Evolutionary conservation across 2,329 filamentous ascomycete genomes (phyloP), one percentile per base, ranked within the genome.

Genomic region (Pseudocercospora crystallina): DNA sequence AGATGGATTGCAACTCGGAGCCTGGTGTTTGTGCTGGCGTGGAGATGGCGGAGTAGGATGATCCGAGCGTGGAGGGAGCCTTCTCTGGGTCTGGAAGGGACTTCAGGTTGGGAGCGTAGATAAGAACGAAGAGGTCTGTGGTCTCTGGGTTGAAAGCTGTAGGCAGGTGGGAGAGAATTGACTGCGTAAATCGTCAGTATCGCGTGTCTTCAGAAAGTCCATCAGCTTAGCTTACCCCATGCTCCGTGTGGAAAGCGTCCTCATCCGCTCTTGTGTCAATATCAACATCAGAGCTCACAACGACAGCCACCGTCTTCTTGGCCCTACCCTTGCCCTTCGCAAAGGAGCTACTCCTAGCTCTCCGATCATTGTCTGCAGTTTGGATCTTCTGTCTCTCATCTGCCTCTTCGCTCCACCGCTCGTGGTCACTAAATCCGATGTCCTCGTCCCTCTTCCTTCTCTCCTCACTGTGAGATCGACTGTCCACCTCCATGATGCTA

Each of bases 391-490:
- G 54, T 60, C 86, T 83, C 42, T 86, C 80, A 61, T 89, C 86
- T 15, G 86, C 89, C 73, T 96, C 91, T 69, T 96, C 90, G 11
- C 87, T 90, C 92, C 92, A 96, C 45, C 89, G 84, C 67, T 89
- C 87, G 71, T 94, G 89, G 69, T 96, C 92, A 57, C 67, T 71
- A 48, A 71, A 72, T 8, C 65, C 60, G 15, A 69, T 64, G 8
- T 56, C 35, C 12, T 64, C 61, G 10, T 63, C 59, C 17, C 53
- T 31, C 30, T 53, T 51, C n/a, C 54, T 51, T 29, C 59, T 54
- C 39, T 62, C 54, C 32, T 50, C 42, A 15, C 54, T 47, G 68
- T 87, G 94, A 44, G 86, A 86, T 55, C 83, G 81, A 66, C 83
- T 85, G 65, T 91, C 88, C 66, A 95, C 90, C 68, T 96, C 86